Base-by-base conservation (phyloP, 768 basidiomycete species). In the Lactifluus volemus region DNA sequence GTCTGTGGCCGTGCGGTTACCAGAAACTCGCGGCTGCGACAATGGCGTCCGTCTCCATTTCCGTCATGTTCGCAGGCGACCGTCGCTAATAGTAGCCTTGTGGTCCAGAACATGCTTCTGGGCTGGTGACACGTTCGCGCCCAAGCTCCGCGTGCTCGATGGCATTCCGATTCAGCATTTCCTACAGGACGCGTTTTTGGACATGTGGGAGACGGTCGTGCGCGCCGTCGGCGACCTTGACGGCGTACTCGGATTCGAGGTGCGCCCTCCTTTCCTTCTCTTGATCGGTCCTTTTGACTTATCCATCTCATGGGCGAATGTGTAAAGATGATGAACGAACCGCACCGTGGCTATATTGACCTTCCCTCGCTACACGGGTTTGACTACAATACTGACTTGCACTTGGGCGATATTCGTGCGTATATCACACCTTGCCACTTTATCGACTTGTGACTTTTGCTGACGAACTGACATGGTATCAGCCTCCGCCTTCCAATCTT, bases 381-480 rank as follows among this genome's bases (percentile, higher is more conserved):
- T 74, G 87, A 98, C 72, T 97, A 97, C 71, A 97, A 93, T 63
- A 94, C 93, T 2, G 94, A 98, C 68, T 82, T 99, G 14, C 95
- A 97, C 67, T 79, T 98, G 41, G 81, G 84, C 3, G 76, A 84
- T 66, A 79, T 88, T 64, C 88, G 90, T 86, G 70, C 77, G 87
- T 82, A 48, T 7, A 14, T 32, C 5, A 14, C 11, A 49, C 21
- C 19, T 39, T 52, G 44, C 9, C 21, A 7, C 14, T n/a, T 25
- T 7, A 25, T n/a, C 15, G 17, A 38, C 19, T 32, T 51, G 7
- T 1, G 19, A 4, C 38, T 5, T 25, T 51, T 39, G n/a, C 42
- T 51, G 17, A 57, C 36, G 11, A 48, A 19, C 30, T 30, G 49
- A 21, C n/a, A n/a, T 48, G 25, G 17, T 0, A 36, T 34, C 61